These are phyloP conservation scores for Anisodus tanguticus DNA, from an alignment of 257 asterid genomes.

Conservation along the genomic window DNA sequence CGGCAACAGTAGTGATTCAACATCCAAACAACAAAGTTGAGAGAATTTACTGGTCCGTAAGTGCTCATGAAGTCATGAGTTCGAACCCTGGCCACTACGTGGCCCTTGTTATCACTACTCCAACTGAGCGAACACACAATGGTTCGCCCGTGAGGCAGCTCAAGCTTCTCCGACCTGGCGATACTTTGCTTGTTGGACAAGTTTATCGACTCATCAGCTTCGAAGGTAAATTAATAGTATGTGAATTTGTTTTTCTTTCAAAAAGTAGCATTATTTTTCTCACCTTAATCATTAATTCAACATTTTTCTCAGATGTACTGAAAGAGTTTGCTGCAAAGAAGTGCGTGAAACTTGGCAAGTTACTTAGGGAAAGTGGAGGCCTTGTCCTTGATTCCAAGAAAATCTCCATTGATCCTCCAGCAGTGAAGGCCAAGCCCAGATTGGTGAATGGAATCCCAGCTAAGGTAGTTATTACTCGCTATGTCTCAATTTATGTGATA, in stretches of 20 bases:
- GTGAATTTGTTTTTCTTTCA: neutral
- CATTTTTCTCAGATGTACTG: conserved; percentile 53
- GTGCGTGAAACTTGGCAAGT: conserved; percentile 62
- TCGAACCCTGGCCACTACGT: conserved; percentile 87
- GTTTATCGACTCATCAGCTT: conserved; percentile 82
- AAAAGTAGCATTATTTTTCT: neutral
- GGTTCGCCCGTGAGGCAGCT: conserved; percentile 64
- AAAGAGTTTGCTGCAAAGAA: conserved; percentile 70
- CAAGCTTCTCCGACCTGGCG: conserved; percentile 83
- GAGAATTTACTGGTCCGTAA: conserved; percentile 74
- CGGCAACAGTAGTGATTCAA: conserved; percentile 77
- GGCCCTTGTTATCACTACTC: conserved; percentile 57
- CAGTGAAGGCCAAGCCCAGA: conserved; percentile 28
- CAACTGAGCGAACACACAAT: conserved; percentile 47
- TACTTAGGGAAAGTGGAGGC: conserved; percentile 60
- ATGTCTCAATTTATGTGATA: too few relatives aligned
- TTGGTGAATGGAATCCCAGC: conserved; percentile 33
- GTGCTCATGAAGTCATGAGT: conserved; percentile 72
- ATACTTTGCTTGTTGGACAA: conserved; percentile 69
- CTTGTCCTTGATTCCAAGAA: conserved; percentile 41
- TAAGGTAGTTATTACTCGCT: conserved; percentile 37
- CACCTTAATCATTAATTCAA: neutral
- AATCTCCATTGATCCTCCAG: conserved; percentile 16
- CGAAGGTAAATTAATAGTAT: conserved; percentile 51
- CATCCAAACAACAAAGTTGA: conserved; percentile 71